phyloP scores from a whole-genome alignment of 164 flowering plant genomes.

The Stephania japonica region DNA sequence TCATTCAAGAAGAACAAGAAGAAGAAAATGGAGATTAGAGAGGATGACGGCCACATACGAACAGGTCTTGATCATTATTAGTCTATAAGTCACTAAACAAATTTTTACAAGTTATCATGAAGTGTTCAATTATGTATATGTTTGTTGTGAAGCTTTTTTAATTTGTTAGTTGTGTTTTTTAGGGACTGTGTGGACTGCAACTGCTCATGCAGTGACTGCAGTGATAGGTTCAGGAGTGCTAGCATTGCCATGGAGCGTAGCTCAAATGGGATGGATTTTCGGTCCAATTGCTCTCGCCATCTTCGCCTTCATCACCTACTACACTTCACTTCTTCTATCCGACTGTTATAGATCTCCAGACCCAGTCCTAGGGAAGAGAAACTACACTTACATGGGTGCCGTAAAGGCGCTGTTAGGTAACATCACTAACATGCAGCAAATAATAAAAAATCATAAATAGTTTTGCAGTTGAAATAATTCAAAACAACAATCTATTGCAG shows the following conservation, averaged over 20 bases:
- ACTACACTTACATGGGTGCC: conserved; percentile 30
- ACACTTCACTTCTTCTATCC: conserved; percentile 31
- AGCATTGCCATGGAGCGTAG: conserved; percentile 42
- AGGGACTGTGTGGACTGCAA: conserved; percentile 41
- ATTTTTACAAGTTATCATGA: background rate
- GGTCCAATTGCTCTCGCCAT: conserved; percentile 26
- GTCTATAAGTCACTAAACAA: background rate
- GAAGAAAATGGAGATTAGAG: background rate
- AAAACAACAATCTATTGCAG: conserved; percentile 7
- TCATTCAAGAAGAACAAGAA: background rate
- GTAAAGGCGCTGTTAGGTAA: conserved; percentile 32
- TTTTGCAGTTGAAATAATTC: background rate
- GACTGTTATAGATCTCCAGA: conserved; percentile 42
- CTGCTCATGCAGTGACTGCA: conserved; percentile 35
- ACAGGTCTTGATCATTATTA: background rate
- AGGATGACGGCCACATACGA: background rate
- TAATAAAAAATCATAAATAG: background rate
- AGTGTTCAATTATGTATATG: background rate
- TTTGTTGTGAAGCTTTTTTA: background rate
- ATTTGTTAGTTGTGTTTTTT: background rate
- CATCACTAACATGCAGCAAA: background rate
- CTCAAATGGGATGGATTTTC: conserved; percentile 42
- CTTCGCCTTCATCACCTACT: conserved; percentile 32
- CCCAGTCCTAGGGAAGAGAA: conserved; percentile 31
- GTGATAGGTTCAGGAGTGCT: conserved; percentile 37